Percentiles rank a stretch among this genome's conserved stretches.
phyloP scores from a whole-genome alignment of 108 stramenopile genomes.

The Schizochytrium sp. region DNA sequence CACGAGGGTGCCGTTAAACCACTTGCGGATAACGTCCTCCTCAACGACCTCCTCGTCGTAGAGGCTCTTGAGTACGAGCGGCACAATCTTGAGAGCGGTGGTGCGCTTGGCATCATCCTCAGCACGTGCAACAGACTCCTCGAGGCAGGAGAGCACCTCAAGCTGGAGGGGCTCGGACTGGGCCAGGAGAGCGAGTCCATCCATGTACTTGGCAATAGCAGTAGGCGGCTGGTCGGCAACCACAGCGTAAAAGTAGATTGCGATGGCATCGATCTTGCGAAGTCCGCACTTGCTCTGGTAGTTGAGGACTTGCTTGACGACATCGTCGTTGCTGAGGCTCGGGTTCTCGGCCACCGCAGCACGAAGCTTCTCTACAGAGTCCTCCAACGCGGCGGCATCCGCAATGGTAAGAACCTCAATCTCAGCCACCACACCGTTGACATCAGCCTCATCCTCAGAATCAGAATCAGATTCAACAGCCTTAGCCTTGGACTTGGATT shows the following conservation, averaged over 20 bases:
- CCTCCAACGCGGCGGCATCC: conserved; percentile 54
- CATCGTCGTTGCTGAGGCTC: neutral
- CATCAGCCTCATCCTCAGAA: conserved; percentile 60
- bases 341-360: neutral
- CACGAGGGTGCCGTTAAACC: conserved; percentile 74
- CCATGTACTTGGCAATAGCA: conserved; percentile 56
- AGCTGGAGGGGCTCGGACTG: neutral
- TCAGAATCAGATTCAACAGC: conserved; percentile 32
- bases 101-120: conserved; percentile 52
- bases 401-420: conserved; percentile 50
- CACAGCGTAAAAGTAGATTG: conserved; percentile 17
- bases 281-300: conserved; percentile 31
- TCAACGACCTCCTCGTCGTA: conserved; percentile 89
- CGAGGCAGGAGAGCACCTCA: conserved; percentile 53
- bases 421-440: neutral
- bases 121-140: conserved; percentile 54
- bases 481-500: conserved; percentile 7
- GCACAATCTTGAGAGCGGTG: conserved; percentile 80
- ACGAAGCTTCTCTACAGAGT: neutral
- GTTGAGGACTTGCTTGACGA: conserved; percentile 26
- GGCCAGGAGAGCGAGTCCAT: neutral
- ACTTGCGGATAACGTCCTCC: conserved; percentile 89
- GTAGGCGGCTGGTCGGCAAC: conserved; percentile 58
- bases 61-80: conserved; percentile 88
- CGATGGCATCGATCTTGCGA: conserved; percentile 44